Conservation (phyloP, 108 stramenopile genomes). For the Nitzschia putrida region DNA sequence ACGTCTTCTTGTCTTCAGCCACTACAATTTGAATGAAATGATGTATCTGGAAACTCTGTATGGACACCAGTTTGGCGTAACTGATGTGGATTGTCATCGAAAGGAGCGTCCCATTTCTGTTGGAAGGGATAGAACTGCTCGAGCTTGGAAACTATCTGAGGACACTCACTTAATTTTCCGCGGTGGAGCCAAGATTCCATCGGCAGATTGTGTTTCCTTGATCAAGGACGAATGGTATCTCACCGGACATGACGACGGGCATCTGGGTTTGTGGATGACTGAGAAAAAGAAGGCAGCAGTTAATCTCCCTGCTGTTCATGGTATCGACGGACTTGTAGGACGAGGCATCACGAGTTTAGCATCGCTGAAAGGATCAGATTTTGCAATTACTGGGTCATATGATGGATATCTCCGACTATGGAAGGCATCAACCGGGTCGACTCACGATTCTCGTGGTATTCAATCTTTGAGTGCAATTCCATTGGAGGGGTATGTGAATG, state of each 20-base stretch:
- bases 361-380: conserved; percentile 68
- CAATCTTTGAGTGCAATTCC: conserved; percentile 59
- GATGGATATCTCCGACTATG: conserved; percentile 89
- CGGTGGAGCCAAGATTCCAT: conserved; percentile 63
- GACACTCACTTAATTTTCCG: conserved; percentile 97
- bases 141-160: conserved; percentile 96
- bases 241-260: conserved; percentile 93
- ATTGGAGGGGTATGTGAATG: conserved; percentile 81
- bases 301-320: conserved; percentile 59
- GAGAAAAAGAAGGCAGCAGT: conserved; percentile 92
- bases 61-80: conserved; percentile 94
- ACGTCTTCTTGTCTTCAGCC: conserved; percentile 33
- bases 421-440: conserved; percentile 69
- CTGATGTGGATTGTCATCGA: conserved; percentile 77
- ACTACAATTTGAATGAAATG: conserved; percentile 90
- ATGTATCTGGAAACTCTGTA: conserved; percentile 97
- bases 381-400: conserved; percentile 78
- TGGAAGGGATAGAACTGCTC: conserved; percentile 86
- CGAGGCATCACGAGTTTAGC: conserved; percentile 60
- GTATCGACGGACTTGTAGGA: conserved; percentile 37
- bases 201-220: conserved; percentile 75
- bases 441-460: conserved; percentile 52
- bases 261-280: conserved; percentile 87
- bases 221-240: conserved; percentile 92
- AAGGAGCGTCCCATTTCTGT: conserved; percentile 89